Base-by-base conservation (phyloP, 495 filamentous ascomycete species). In the Cryomyces antarcticus region DNA sequence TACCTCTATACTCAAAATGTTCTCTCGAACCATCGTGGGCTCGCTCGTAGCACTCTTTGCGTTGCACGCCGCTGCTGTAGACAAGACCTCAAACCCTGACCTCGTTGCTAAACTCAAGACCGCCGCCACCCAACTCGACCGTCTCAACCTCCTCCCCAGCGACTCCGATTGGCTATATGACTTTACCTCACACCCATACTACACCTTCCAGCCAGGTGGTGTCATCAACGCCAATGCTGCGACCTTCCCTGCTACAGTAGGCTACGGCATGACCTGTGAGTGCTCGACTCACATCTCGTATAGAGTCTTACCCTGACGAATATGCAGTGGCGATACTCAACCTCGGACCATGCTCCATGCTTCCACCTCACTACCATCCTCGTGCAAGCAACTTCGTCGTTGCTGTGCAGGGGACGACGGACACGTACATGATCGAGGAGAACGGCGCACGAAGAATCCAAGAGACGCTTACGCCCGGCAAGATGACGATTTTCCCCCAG, bases 401-500 rank as follows among this genome's bases (percentile, higher is more conserved):
- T 29, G 52, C 61, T 6, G 50, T 60, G 5, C 50, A 52, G 17
- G 65, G 65, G 0, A 59, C 51, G 40, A 58, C 63, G 4, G 41
- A 58, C 11, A 65, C 57, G 5, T 61, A 59, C 37, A 66, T 70
- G 61, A 54, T 64, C 7, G 53, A 62, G 11, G 62, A 68, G 51
- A 63, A 67, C 52, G 58, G 58, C 11, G 60, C 55, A 12, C 30
- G 42, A 30, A 41, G 44, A 17, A 51, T 62, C 9, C 49, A 46
- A 39, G 43, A 48, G 4, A 58, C 54, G 7, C 52, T 70, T 9
- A 42, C 41, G 7, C 55, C 64, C 1, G 61, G 62, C 13, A 57
- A 60, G 52, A 58, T 69, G 52, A 71, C 67, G 1, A 59, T 69
- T 42, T 71, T 65, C 51, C 68, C 65, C 7, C 50, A 48, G 5